Conservation (phyloP, 495 filamentous ascomycete genomes). For the Neurospora cerealis region DNA sequence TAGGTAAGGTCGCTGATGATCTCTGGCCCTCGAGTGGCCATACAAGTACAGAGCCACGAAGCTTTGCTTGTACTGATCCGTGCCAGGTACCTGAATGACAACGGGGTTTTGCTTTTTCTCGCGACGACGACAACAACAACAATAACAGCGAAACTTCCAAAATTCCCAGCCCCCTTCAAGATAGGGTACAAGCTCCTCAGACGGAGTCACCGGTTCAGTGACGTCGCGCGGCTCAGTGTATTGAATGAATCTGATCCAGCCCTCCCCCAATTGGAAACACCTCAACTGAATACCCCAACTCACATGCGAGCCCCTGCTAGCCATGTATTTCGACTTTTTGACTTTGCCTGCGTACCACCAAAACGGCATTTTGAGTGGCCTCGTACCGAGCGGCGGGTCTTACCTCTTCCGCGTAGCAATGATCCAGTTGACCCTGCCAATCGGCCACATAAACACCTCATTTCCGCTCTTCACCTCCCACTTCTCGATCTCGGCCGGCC, state of each 20-base stretch:
- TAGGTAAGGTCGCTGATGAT: background rate
- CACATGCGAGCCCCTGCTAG: background rate
- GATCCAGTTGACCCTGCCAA: constrained; percentile 40
- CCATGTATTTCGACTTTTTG: background rate
- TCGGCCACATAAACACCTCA: constrained; percentile 38
- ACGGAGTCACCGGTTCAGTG: background rate
- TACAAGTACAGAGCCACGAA: background rate
- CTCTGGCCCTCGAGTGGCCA: background rate
- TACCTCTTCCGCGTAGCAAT: constrained; percentile 28
- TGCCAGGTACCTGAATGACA: background rate
- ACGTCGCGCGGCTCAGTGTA: background rate
- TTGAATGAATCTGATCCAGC: background rate
- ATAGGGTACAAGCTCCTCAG: background rate
- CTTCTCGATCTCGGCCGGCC: constrained; percentile 20
- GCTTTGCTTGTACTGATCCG: background rate
- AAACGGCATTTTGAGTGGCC: background rate
- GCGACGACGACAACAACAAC: background rate
- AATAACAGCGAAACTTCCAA: background rate
- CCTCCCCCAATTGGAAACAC: background rate
- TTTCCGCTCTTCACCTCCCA: constrained; percentile 48
- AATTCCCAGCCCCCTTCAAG: background rate
- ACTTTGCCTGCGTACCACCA: background rate
- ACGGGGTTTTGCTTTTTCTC: background rate
- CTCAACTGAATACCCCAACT: background rate
- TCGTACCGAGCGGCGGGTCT: background rate